Conservation (phyloP, 192 early-diverging fungal species). For the Coemansia sp. region DNA sequence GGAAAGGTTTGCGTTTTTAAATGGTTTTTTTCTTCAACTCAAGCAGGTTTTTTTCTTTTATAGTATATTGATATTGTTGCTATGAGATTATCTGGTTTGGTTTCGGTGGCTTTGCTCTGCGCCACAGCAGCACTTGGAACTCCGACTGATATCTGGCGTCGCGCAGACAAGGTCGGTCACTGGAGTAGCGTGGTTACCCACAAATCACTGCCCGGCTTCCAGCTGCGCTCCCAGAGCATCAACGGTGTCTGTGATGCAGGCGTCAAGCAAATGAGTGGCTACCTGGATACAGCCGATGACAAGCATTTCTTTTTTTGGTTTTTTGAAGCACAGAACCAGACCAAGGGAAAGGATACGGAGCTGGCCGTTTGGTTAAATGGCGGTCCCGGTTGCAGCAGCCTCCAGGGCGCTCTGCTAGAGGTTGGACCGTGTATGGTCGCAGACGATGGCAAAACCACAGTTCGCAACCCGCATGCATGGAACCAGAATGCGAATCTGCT, state of each 20-base stretch:
- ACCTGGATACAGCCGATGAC: constrained; percentile 60
- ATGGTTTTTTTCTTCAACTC: no score
- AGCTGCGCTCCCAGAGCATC: constrained; percentile 27
- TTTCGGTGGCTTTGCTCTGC: no score
- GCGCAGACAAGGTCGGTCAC: not conserved
- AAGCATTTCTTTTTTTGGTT: constrained; percentile 94
- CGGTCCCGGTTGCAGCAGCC: constrained; percentile 77
- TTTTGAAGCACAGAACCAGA: constrained; percentile 80
- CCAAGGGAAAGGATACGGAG: constrained; percentile 56
- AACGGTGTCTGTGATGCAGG: constrained; percentile 71
- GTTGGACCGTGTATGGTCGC: constrained; percentile 82
- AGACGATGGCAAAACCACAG: constrained; percentile 63
- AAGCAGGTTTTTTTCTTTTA: no score
- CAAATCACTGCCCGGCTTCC: not conserved
- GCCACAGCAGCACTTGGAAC: no score
- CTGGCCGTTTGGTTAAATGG: constrained; percentile 77
- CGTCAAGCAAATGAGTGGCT: constrained; percentile 83
- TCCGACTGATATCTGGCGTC: no score
- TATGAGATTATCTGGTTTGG: no score
- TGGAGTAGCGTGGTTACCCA: not conserved
- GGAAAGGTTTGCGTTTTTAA: no score
- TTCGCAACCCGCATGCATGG: constrained; percentile 78
- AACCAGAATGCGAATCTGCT: constrained; percentile 81
- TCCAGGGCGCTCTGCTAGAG: constrained; percentile 70
- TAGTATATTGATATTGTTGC: no score